phyloP scores from a whole-genome alignment of 768 basidiomycete genomes.

The Auricularia auricula-judae region DNA sequence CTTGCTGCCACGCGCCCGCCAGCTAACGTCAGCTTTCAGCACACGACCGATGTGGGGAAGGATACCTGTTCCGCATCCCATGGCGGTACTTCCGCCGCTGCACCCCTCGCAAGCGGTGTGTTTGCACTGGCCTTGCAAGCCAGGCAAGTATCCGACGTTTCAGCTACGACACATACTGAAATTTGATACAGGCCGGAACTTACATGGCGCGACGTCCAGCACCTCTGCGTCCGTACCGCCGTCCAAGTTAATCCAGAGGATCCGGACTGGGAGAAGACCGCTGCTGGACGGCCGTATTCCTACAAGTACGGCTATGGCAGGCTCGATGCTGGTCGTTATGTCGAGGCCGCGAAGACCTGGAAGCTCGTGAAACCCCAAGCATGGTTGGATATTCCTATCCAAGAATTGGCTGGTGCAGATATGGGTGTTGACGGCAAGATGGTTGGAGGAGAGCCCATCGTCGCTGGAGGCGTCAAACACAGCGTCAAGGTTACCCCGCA shows the following conservation, averaged over 20 bases:
- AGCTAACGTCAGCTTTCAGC: slow-evolving; percentile 32
- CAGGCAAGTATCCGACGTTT: slow-evolving; percentile 38
- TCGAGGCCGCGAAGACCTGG: slow-evolving; percentile 76
- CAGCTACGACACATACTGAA: slow-evolving; percentile 5
- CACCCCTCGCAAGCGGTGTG: slow-evolving; percentile 91
- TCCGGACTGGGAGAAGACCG: slow-evolving; percentile 86
- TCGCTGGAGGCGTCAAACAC: slow-evolving; percentile 50
- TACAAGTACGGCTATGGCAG: slow-evolving; percentile 97
- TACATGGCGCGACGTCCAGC: slow-evolving; percentile 93
- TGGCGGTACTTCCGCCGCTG: slow-evolving; percentile 96
- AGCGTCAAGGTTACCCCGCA: slow-evolving; percentile 54
- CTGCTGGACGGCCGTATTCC: slow-evolving; percentile 53
- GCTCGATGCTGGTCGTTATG: slow-evolving; percentile 72
- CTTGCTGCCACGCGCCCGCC: background rate
- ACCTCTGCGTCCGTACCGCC: slow-evolving; percentile 71
- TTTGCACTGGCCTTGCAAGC: slow-evolving; percentile 83
- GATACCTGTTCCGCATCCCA: slow-evolving; percentile 71
- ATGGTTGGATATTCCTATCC: slow-evolving; percentile 68
- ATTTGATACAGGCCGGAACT: slow-evolving; percentile 62
- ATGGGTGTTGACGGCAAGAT: slow-evolving; percentile 43
- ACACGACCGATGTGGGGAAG: slow-evolving; percentile 88
- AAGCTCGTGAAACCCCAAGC: slow-evolving; percentile 86
- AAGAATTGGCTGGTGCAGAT: slow-evolving; percentile 52
- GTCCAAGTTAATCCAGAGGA: slow-evolving; percentile 76
- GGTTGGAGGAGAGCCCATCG: slow-evolving; percentile 57